Evolutionary conservation across 1,284 basidiomycete genomes (phyloP), one percentile per base, ranked within the genome.

Genomic region (Ceratobasidium sp.): DNA sequence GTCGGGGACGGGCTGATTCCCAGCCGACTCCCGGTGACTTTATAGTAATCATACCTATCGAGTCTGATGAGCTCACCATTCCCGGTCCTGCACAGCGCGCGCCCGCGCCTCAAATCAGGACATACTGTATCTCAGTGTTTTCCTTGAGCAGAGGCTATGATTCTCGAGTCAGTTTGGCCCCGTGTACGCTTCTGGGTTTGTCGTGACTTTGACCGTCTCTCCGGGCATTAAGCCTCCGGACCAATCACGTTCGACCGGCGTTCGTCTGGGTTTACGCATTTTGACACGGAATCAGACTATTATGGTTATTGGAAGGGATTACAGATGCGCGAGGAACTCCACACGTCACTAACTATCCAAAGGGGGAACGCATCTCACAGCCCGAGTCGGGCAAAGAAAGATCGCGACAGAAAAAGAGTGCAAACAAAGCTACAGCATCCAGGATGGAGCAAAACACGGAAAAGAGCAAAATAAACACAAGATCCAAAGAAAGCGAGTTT

Each of bases 401-500:
- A 41, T 33, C 47, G 47, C 30, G 23, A 53, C 19, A 54, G 53
- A 47, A 56, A n/a, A 46, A 56, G 27, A 9, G 25, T 27, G 53
- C 39, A 36, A 4, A 46, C 42, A 64, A 53, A 64, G 52, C 62
- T 67, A 67, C 62, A 67, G 62, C 30, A 67, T 67, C 53, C 62
- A 67, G 53, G 52, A 67, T 19, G 42, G 62, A 67, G 29, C 44
- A 54, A 30, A 30, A 46, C 47, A 50, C 9, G 21, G 29, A 62
- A 54, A 29, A 67, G 52, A 56, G 62, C 29, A 54, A 47, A 67
- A 67, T 67, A 67, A 67, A 56, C 39, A 52, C 36, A 23, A 67
- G 30, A 33, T 30, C 39, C 49, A 25, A 5, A 21, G 14, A 47
- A 23, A 2, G 30, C 58, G 4, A 19, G 13, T 21, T 27, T 33